Conservation (phyloP, 768 basidiomycete genomes). For the Kwoniella newhampshirensis region DNA sequence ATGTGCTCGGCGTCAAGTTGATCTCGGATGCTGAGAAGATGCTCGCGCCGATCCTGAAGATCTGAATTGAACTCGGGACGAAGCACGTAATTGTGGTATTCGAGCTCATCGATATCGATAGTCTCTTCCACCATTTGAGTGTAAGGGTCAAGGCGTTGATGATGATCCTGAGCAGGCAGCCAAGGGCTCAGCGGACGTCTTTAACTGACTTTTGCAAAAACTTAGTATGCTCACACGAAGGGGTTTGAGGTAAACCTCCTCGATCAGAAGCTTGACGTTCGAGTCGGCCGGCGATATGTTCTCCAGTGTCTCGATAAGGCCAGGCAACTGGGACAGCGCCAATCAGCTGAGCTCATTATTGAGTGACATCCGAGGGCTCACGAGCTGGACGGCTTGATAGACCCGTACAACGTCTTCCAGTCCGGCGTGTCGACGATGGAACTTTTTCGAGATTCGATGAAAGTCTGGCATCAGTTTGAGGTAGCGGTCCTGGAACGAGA, state of each 20-base stretch:
- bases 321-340: slow-evolving; percentile 62
- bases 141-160: slow-evolving; percentile 69
- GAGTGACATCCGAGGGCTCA: slow-evolving; percentile 45
- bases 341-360: not conserved
- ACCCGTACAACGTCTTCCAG: slow-evolving; percentile 94
- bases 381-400: slow-evolving; percentile 87
- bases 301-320: slow-evolving; percentile 67
- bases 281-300: slow-evolving; percentile 56
- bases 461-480: slow-evolving; percentile 92
- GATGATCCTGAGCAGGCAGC: slow-evolving; percentile 65
- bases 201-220: not conserved
- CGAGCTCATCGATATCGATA: slow-evolving; percentile 79
- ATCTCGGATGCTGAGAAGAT: slow-evolving; percentile 71
- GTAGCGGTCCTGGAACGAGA: slow-evolving; percentile 78
- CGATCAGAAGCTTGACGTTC: slow-evolving; percentile 62
- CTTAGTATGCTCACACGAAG: slow-evolving; percentile 60
- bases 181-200: not conserved
- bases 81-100: slow-evolving; percentile 77
- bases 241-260: slow-evolving; percentile 65
- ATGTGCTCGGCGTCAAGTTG: slow-evolving; percentile 79
- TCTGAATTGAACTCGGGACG: slow-evolving; percentile 84
- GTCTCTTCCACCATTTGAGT: slow-evolving; percentile 94
- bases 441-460: slow-evolving; percentile 83
- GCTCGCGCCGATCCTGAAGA: slow-evolving; percentile 67
- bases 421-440: slow-evolving; percentile 76